phyloP scores from a whole-genome alignment of 441 rosid species.

The Geranium incanum region DNA sequence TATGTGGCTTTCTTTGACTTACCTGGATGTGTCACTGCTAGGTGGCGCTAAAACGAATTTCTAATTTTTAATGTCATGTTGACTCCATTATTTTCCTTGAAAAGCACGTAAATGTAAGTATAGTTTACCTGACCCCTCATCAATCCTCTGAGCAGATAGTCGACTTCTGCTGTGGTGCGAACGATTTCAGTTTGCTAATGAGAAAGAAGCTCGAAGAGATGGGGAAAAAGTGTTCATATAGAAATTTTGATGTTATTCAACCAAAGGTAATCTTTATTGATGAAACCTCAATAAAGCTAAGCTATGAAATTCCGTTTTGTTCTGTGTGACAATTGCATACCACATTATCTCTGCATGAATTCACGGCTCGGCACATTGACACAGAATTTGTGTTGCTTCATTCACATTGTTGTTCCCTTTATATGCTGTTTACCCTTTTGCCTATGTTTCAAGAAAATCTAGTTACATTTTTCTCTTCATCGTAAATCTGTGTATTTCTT shows the following conservation, averaged over 20 bases:
- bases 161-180: constrained; percentile 94
- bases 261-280: constrained; percentile 50
- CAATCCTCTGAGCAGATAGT: constrained; percentile 52
- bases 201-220: constrained; percentile 71
- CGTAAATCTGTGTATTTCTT: no score
- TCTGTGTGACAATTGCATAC: background rate
- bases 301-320: background rate
- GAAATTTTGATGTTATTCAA: constrained; percentile 65
- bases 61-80: background rate
- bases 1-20: background rate
- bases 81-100: background rate
- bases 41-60: background rate
- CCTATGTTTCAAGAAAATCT: no score
- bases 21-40: background rate
- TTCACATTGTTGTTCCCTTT: no score
- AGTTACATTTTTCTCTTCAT: no score
- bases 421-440: no score
- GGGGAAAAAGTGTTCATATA: constrained; percentile 71
- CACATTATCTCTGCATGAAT: background rate
- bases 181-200: constrained; percentile 81
- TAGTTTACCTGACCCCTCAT: constrained; percentile 17
- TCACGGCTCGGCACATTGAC: no score
- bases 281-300: background rate
- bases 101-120: background rate
- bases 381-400: no score